Evolutionary conservation across 73 alveolate species (phyloP), one percentile per base, ranked within the genome.

Genomic region (Paramecium octaurelia): DNA sequence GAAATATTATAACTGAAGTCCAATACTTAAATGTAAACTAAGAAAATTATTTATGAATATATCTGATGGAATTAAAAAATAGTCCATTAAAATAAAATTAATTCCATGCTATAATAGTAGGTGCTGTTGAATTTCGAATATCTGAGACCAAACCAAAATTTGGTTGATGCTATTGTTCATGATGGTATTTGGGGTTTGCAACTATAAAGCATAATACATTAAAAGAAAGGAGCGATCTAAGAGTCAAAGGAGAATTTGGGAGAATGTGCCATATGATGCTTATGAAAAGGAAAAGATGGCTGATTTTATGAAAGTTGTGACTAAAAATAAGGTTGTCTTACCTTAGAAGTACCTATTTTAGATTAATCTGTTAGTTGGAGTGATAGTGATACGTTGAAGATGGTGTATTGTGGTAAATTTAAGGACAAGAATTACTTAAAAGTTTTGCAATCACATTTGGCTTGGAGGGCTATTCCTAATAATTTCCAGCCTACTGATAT

Each of bases 211-310:
- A 6, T 21, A 21, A 21, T 77, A 77, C 43, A 77, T 77, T 5
- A 77, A 77, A 38, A 77, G 90, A 44, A 77, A 42, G 8, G 90
- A 77, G 40, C 11, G 90, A 38, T 42, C 73, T 20, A 77, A 77
- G 71, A 42, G 73, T 21, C 40, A 77, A 38, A 77, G 90, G 43
- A 77, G 48, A 38, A 77, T 77, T 42, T 77, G 90, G 90, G 90
- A 77, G 38, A 21, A 21, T 21, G 90, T 77, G 48, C 73, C 68
- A 77, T 77, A 77, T 77, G 90, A 77, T 44, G 90, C 73, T 14
- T 77, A 80, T 80, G 91, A 80, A 20, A 80, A 80, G 75, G 91
- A 80, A 43, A 80, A 80, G 57, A 18, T 80, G 73, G 76, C 76
- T 80, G 91, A 80, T 80, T 80, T 80, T 42, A 10, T 24, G 21